phyloP scores from a whole-genome alignment of 352 stramenopile species.

The Pythium utonaiense region DNA sequence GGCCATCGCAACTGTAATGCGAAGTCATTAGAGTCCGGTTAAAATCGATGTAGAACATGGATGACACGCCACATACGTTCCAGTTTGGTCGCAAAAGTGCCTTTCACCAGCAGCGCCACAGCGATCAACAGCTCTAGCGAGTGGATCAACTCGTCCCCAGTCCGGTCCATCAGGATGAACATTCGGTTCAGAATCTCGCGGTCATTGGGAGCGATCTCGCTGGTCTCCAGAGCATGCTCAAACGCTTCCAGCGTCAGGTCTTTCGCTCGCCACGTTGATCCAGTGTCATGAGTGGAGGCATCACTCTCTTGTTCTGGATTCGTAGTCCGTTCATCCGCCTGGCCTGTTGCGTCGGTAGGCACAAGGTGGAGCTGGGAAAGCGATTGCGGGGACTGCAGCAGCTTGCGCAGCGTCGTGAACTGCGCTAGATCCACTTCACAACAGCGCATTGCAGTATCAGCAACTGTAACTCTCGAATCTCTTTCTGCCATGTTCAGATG shows the following conservation, averaged over 20 bases:
- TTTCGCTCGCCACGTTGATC: constrained; percentile 25
- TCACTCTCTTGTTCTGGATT: constrained; percentile 5
- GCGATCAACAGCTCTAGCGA: constrained; percentile 43
- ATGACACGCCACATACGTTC: constrained; percentile 38
- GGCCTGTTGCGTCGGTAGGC: not conserved
- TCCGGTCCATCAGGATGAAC: constrained; percentile 60
- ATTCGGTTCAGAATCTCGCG: constrained; percentile 48
- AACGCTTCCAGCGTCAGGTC: constrained; percentile 40
- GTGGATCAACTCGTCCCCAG: constrained; percentile 47
- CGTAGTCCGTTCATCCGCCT: not conserved
- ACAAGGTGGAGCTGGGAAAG: not conserved
- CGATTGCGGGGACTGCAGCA: not conserved
- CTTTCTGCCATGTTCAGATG: too few species aligned
- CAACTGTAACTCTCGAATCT: too few species aligned
- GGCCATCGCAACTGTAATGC: constrained; percentile 12
- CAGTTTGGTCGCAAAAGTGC: constrained; percentile 38
- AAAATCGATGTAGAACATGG: too few species aligned
- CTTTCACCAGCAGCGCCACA: constrained; percentile 36
- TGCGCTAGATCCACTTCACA: constrained; percentile 5
- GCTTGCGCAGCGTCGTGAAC: constrained; percentile 6
- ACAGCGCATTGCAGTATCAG: too few species aligned
- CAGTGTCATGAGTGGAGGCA: not conserved
- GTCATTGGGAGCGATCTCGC: constrained; percentile 41
- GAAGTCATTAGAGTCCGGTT: too few species aligned
- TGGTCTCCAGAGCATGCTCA: constrained; percentile 33